These are phyloP conservation scores for Beta macrorhiza DNA, from an alignment of 179 eudicot genomes.

Conservation along the genomic window DNA sequence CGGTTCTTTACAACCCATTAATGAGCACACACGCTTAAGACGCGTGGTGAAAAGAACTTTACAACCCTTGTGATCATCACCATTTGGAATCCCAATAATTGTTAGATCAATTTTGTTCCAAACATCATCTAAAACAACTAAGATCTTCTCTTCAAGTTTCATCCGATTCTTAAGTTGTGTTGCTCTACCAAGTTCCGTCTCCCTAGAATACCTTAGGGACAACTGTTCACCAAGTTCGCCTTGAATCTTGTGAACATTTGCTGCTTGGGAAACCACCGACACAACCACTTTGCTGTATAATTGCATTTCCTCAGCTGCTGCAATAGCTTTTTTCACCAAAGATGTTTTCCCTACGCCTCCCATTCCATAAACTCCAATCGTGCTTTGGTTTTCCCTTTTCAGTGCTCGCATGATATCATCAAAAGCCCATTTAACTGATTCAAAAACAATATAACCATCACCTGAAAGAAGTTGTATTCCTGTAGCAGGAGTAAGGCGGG, in stretches of 20 bases:
- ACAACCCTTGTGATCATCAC: not conserved
- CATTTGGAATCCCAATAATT: constrained; percentile 2
- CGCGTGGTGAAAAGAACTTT: constrained; percentile 11
- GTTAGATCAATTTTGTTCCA: not conserved
- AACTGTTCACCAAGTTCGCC: not conserved
- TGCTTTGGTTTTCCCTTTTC: not conserved
- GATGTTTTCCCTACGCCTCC: constrained; percentile 13
- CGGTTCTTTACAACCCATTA: not conserved
- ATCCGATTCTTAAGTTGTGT: not conserved
- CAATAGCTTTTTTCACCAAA: not conserved
- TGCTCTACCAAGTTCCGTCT: not conserved
- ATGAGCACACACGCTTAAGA: not conserved
- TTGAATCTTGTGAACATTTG: not conserved
- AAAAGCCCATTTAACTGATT: not conserved
- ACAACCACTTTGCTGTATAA: not conserved
- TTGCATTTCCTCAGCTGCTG: not conserved
- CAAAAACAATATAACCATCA: not conserved
- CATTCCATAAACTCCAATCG: constrained; percentile 9
- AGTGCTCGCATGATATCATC: not conserved
- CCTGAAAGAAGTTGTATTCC: not conserved
- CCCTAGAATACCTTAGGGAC: not conserved
- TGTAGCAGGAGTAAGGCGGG: not conserved
- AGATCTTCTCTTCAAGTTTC: not conserved
- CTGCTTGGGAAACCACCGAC: constrained; percentile 11
- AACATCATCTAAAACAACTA: constrained; percentile 17